Conservation (phyloP, 1,284 basidiomycete genomes). For the Agaricales sp. region DNA sequence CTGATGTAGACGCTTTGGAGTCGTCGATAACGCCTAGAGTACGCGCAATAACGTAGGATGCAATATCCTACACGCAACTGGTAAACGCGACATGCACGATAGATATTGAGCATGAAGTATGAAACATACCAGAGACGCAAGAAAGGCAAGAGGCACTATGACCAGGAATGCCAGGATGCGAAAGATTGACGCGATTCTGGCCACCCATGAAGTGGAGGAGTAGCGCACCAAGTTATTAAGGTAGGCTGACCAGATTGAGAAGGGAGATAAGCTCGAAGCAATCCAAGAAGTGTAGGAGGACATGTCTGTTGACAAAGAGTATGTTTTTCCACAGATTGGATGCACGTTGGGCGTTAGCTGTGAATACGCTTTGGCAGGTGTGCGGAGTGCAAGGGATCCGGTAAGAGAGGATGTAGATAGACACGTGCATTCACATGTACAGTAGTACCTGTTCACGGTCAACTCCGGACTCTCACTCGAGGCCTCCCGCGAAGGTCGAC, state of each 20-base stretch:
- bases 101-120: constrained; percentile 6
- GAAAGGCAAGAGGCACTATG: constrained; percentile 51
- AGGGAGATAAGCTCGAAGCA: background rate
- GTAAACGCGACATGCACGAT: constrained; percentile 5
- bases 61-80: constrained; percentile 45
- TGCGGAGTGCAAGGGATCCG: too few species aligned
- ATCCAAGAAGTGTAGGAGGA: background rate
- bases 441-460: too few species aligned
- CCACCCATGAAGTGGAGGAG: constrained; percentile 54
- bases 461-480: too few species aligned
- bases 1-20: constrained; percentile 58
- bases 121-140: constrained; percentile 51
- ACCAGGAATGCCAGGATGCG: constrained; percentile 54
- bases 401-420: too few species aligned
- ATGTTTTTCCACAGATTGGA: too few species aligned
- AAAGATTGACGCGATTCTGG: constrained; percentile 49
- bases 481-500: too few species aligned
- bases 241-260: constrained; percentile 45
- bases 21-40: constrained; percentile 68
- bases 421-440: too few species aligned
- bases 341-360: too few species aligned
- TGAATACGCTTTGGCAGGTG: too few species aligned
- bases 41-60: constrained; percentile 74
- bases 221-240: constrained; percentile 53
- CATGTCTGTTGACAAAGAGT: too few species aligned